These are phyloP conservation scores for Cyberlindnera sargentensis DNA, from an alignment of 805 yeast genomes.

Conservation along the genomic window DNA sequence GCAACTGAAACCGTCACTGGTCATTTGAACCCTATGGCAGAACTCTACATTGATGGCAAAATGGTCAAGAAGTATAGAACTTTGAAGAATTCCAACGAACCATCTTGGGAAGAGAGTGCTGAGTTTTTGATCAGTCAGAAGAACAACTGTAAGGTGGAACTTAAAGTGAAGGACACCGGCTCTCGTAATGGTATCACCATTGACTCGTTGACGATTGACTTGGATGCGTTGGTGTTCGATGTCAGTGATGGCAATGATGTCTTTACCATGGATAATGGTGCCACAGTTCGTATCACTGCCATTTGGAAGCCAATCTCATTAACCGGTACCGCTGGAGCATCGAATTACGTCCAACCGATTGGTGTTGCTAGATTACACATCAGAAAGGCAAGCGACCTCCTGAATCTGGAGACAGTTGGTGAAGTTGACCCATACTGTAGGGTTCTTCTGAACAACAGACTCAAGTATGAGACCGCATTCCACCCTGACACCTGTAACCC, in stretches of 20 bases:
- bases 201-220: conserved; percentile 46
- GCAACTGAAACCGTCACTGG: conserved; percentile 40
- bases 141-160: conserved; percentile 43
- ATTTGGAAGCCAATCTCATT: conserved; percentile 67
- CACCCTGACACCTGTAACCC: conserved; percentile 52
- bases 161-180: conserved; percentile 57
- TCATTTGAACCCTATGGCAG: conserved; percentile 55
- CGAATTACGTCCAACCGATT: conserved; percentile 48
- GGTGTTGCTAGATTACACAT: conserved; percentile 61
- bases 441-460: conserved; percentile 49
- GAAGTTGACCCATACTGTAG: conserved; percentile 70
- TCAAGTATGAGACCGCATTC: conserved; percentile 47
- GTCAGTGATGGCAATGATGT: conserved; percentile 39
- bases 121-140: conserved; percentile 61
- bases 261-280: conserved; percentile 45
- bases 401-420: conserved; percentile 60
- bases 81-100: conserved; percentile 62
- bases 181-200: conserved; percentile 38
- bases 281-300: conserved; percentile 48
- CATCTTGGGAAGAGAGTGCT: conserved; percentile 58
- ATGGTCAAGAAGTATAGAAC: conserved; percentile 51
- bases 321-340: conserved; percentile 39
- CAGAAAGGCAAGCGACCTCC: conserved; percentile 43
- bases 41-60: conserved; percentile 51
- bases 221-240: conserved; percentile 35